Base-by-base conservation (phyloP, 345 rosid genomes). In the Diplotaxis tenuifolia region DNA sequence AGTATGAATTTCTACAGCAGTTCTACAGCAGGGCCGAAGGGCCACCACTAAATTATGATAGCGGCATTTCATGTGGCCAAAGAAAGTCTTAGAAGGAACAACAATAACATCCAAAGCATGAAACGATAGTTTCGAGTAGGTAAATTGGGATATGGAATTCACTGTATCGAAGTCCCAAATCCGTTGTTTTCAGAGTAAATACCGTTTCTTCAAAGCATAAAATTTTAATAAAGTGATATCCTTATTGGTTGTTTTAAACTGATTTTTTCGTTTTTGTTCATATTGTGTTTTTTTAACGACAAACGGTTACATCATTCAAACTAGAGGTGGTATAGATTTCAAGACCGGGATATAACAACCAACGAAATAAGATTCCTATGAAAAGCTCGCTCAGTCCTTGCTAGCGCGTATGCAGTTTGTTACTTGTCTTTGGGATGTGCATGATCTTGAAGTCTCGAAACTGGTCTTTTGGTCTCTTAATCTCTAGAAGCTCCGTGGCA, bases 141-240 rank as follows among this genome's bases (percentile, higher is more conserved):
- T 90, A 10, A 95, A 83, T 23, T 95, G 96, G 99, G 99, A 95
- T n/a, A n/a, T 71, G 97, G 97, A 12, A 94, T 91, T 69, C 97
- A 95, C 81, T 95, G 86, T 67, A 86, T 96, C 1, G 96, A 95
- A 81, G 96, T 96, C 20, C 93, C 96, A 16, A 95, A 95, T n/a
- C n/a, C n/a, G n/a, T n/a, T n/a, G n/a, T 95, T 95, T 59, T 73
- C 90, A 0, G 92, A 88, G 47, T 82, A 85, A 40, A 95, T 91
- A 96, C 96, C 97, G 55, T 92, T 85, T 77, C 89, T 89, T 55
- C 86, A 92, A 73, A 84, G 62, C 76, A 74, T 90, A 72, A 85
- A 90, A 83, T 85, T 87, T 89, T 89, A 75, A 83, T 32, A 75
- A 20, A 47, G 19, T 64, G 14, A 11, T 55, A 28, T 76, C 50